Evolutionary conservation across 345 rosid species (phyloP), one percentile per base, ranked within the genome.

Genomic region (Rhodomyrtus tomentosa): DNA sequence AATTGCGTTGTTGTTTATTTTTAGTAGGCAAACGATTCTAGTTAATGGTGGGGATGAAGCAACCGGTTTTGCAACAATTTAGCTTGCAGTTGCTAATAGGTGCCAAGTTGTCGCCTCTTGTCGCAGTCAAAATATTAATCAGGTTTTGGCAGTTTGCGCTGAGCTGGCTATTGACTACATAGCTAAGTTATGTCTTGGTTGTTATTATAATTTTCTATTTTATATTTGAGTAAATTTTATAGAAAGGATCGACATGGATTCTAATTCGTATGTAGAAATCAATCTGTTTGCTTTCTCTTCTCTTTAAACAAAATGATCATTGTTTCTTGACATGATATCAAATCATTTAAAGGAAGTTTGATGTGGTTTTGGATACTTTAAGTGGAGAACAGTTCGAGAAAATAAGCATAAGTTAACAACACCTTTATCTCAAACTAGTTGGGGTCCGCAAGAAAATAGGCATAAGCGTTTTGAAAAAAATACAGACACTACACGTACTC

Each of bases 31-130:
- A 89, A 90, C 96, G 86, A 80, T 96, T 55, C 90, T 96, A 83
- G 91, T 95, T 84, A 82, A 94, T 55, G 99, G 98, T 38, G 99
- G 98, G 81, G 99, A 98, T 82, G 99, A 98, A 73, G 99, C 98
- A 6, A 98, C 95, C 62, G 98, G 99, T 62, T 96, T 93, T 86
- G 86, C 98, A 81, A 98, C 98, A 87, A 92, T 94, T 84, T 98
- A 96, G 92, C 89, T 96, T 83, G 93, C 94, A 4, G 94, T 92
- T 50, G 96, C 95, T 86, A 89, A 88, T 51, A 93, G 94, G 24
- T 95, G 97, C 83, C 93, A 89, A 80, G 98, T 94, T 85, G 86
- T 92, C 55, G 91, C 96, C 81, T 94, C 98, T 55, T 96, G 99
- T 92, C 97, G 95, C 40, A 85, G 92, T 88, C 91, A 89, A 88